Evolutionary conservation across 371 early-diverging fungal species (phyloP).

Genomic region (Mortierella sp.): DNA sequence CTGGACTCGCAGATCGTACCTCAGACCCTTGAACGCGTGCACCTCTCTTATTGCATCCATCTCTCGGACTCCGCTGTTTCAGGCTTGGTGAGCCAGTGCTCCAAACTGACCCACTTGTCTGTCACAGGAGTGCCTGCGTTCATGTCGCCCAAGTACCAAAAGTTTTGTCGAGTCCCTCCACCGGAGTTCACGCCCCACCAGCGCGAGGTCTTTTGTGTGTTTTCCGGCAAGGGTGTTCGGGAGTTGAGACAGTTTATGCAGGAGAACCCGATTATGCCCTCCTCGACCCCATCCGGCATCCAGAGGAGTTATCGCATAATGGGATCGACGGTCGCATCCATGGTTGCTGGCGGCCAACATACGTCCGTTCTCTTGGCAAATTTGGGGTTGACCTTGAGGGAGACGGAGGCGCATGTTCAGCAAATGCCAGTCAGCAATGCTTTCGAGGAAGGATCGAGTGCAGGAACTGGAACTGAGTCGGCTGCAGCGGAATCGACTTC

Average conservation of each 20-base stretch:
- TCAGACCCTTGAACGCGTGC: slow-evolving; percentile 72
- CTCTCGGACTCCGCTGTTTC: slow-evolving; percentile 66
- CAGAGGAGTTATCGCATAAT: slow-evolving; percentile 6
- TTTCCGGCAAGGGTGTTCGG: slow-evolving; percentile 71
- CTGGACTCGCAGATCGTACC: slow-evolving; percentile 63
- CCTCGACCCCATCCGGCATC: background rate
- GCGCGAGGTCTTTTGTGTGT: slow-evolving; percentile 73
- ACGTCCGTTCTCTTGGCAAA: slow-evolving; percentile 28
- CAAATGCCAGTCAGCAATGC: slow-evolving; percentile 6
- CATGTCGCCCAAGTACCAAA: slow-evolving; percentile 66
- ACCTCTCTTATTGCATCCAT: slow-evolving; percentile 70
- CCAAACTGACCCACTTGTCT: slow-evolving; percentile 70
- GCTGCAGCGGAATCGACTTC: background rate
- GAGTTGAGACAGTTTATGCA: slow-evolving; percentile 62
- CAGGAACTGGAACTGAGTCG: background rate
- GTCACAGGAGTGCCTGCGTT: slow-evolving; percentile 74
- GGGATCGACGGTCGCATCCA: slow-evolving; percentile 19
- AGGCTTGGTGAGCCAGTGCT: slow-evolving; percentile 66
- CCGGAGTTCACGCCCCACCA: slow-evolving; percentile 67
- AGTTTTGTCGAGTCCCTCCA: slow-evolving; percentile 72
- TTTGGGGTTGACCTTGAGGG: slow-evolving; percentile 27
- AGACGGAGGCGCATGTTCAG: slow-evolving; percentile 22
- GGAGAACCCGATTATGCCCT: slow-evolving; percentile 12
- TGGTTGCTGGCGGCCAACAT: slow-evolving; percentile 30
- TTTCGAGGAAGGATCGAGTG: background rate